Evolutionary conservation across 228 moss, liverwort and hornwort species (phyloP).

Genomic region (Sphagnum magellanicum): DNA sequence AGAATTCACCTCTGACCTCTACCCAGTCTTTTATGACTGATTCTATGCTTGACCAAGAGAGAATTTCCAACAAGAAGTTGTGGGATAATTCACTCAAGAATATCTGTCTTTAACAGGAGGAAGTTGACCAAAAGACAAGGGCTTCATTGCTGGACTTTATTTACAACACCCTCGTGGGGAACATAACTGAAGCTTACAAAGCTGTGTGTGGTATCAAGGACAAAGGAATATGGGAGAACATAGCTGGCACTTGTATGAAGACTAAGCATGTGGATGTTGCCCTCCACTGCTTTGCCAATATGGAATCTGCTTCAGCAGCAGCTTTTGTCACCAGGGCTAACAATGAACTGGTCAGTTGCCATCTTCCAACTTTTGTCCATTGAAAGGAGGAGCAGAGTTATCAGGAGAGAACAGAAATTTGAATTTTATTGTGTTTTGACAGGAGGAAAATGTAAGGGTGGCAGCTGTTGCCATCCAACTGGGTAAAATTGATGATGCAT

Average conservation of each 20-base stretch:
- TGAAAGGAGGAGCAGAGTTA: not conserved
- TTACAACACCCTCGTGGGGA: constrained; percentile 59
- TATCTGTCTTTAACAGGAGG: constrained; percentile 38
- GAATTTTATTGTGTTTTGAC: constrained; percentile 7
- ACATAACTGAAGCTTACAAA: constrained; percentile 69
- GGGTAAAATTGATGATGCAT: constrained; percentile 61
- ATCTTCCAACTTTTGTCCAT: not conserved
- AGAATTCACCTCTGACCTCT: not conserved
- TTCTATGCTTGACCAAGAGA: not conserved
- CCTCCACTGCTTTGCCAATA: constrained; percentile 81
- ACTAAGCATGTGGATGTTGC: constrained; percentile 80
- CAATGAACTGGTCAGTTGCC: constrained; percentile 46
- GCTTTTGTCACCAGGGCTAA: constrained; percentile 62
- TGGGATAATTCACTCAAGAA: too few species aligned
- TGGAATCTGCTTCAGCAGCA: constrained; percentile 65
- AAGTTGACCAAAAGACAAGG: constrained; percentile 54
- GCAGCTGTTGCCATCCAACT: constrained; percentile 91
- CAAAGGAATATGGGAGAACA: constrained; percentile 55
- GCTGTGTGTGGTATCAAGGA: constrained; percentile 59
- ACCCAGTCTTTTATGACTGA: not conserved
- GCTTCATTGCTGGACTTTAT: constrained; percentile 55
- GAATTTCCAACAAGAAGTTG: not conserved
- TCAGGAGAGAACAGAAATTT: not conserved
- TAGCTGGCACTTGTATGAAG: constrained; percentile 71
- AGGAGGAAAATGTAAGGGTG: constrained; percentile 90